Base-by-base conservation (phyloP, 345 rosid species). In the Populus ilicifolia region DNA sequence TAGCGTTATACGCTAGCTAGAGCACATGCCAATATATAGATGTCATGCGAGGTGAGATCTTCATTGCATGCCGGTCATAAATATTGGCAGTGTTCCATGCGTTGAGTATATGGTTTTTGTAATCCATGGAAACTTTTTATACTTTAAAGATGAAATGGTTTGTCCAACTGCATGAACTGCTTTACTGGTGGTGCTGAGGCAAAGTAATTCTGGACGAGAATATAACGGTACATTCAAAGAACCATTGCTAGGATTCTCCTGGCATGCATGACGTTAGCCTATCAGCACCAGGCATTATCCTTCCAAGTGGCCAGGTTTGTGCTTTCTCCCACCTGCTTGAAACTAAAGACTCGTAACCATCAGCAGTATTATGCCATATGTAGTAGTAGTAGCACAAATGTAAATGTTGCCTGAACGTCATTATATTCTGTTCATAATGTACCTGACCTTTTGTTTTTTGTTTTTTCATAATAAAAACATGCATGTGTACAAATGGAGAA, bases 11-110 rank as follows among this genome's bases (percentile, higher is more conserved):
- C 98, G n/a, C 71, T 46, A 21, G n/a, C 69, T 46, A 18, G 97
- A 96, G 67, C 99, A 95, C 86, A 78, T 88, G 89, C 93, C 98
- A 46, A 81, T 93, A 39, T 30, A 30, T 33, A 4, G 97, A 96
- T 81, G 80, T 88, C 54, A 85, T 93, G 92, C 92, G 99, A 68
- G 94, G 93, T 78, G 99, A 93, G 89, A 86, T 96, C 79, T 96
- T 83, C 87, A 92, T 83, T 68, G 63, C 88, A 3, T 96, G 99
- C 87, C 79, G 72, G 6, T 68, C 74, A 10, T 84, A 76, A 84
- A 54, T 38, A 67, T 17, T 33, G 8, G 14, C n/a, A 46, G 68
- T 30, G 23, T 21, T 59, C 43, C 54, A 33, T 33, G 36, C 59
- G 14, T 41, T 29, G 27, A 68, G 71, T 56, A 69, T 46, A 38